phyloP scores from a whole-genome alignment of 2,329 filamentous ascomycete species.

The Cladophialophora carrionii region DNA sequence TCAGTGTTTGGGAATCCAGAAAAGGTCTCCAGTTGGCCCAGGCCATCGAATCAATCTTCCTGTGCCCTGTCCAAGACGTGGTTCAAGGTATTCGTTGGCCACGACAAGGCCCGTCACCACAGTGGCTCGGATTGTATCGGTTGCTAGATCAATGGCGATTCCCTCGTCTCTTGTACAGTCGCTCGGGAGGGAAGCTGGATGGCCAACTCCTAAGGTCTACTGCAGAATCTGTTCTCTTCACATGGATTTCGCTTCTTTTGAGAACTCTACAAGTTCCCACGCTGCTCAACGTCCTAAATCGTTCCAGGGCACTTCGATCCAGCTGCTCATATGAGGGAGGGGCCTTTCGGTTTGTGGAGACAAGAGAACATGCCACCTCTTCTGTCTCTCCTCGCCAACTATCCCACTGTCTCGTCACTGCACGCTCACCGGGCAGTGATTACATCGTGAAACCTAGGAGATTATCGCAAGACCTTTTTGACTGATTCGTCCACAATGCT shows the following conservation, averaged over 20 bases:
- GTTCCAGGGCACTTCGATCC: not conserved
- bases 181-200: not conserved
- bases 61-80: not conserved
- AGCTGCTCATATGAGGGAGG: not conserved
- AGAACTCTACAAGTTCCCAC: not conserved
- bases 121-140: not conserved
- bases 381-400: not conserved
- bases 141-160: not conserved
- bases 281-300: not conserved
- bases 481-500: not conserved
- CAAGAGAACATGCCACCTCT: not conserved
- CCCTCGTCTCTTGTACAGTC: not conserved
- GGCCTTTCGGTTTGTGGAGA: not conserved
- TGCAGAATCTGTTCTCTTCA: not conserved
- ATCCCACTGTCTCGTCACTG: not conserved
- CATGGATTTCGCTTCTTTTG: not conserved
- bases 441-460: not conserved
- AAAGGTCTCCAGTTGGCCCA: not conserved
- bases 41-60: not conserved
- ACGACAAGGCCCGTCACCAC: not conserved
- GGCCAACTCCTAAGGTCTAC: not conserved
- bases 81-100: not conserved
- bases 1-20: constrained; percentile 1
- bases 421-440: no score
- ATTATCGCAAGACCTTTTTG: not conserved